These are phyloP conservation scores for Verticillium nonalfalfae DNA, from an alignment of 2,329 filamentous ascomycete species.

Conservation along the genomic window DNA sequence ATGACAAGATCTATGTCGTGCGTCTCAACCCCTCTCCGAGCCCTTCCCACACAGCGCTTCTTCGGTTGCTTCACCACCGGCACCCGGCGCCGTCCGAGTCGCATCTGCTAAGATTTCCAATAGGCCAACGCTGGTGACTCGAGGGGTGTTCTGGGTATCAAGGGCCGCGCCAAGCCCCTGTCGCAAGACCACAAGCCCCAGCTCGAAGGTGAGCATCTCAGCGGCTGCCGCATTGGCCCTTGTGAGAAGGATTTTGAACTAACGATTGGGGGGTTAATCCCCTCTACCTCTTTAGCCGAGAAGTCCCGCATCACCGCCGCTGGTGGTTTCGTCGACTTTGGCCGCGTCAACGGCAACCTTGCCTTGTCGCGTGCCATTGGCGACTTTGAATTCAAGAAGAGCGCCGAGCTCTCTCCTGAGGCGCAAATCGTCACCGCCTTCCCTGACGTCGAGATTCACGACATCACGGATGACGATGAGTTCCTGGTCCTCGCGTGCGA, in stretches of 20 bases:
- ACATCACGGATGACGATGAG: constrained; percentile 88
- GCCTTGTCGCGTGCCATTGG: constrained; percentile 95
- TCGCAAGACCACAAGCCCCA: constrained; percentile 99
- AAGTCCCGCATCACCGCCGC: constrained; percentile 94
- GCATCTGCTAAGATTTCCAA: constrained; percentile 7
- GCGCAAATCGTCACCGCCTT: constrained; percentile 97
- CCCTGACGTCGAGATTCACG: constrained; percentile 88
- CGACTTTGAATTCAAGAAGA: constrained; percentile 99
- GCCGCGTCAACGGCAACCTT: constrained; percentile 95
- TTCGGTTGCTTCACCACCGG: no score
- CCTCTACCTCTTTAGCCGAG: constrained; percentile 57
- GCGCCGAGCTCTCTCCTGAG: constrained; percentile 91
- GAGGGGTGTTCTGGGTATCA: constrained; percentile 88
- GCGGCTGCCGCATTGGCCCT: not conserved
- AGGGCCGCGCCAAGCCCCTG: constrained; percentile 92
- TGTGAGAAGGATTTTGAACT: not conserved
- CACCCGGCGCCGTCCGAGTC: not conserved
- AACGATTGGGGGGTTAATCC: not conserved
- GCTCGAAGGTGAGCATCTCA: constrained; percentile 68
- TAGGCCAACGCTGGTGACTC: constrained; percentile 98
- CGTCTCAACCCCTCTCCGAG: constrained; percentile 31
- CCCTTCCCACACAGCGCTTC: no score
- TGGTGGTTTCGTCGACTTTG: constrained; percentile 97
- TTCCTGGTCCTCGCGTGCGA: constrained; percentile 92
- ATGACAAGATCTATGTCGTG: constrained; percentile 93